Percentiles rank a stretch among this genome's conserved stretches.
phyloP scores from a whole-genome alignment of 202 grass and related monocot species.

The Zizania palustris region DNA sequence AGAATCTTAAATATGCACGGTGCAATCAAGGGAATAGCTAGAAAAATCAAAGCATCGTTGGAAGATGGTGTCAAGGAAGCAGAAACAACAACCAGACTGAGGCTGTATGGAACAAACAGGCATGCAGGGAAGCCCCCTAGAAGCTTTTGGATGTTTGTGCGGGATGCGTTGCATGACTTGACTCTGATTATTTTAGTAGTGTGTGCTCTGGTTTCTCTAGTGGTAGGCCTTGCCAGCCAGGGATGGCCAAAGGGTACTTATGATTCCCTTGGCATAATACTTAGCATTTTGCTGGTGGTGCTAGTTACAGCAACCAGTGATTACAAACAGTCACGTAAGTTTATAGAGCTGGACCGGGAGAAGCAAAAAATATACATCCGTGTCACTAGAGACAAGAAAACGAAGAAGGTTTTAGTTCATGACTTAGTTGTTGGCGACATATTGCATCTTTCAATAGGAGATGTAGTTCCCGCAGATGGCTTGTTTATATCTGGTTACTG shows the following conservation, averaged over 20 bases:
- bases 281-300: conserved; percentile 89
- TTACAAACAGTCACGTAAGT: conserved; percentile 84
- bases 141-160: conserved; percentile 90
- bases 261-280: conserved; percentile 79
- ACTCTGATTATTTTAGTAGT: conserved; percentile 79
- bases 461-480: conserved; percentile 85
- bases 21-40: conserved; percentile 70
- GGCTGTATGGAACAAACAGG: conserved; percentile 69
- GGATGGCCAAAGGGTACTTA: conserved; percentile 92
- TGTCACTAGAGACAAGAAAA: conserved; percentile 71
- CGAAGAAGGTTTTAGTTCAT: conserved; percentile 67
- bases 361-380: conserved; percentile 80
- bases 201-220: conserved; percentile 73
- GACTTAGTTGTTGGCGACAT: conserved; percentile 91
- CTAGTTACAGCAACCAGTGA: conserved; percentile 90
- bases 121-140: conserved; percentile 67
- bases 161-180: conserved; percentile 93
- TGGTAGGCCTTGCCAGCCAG: conserved; percentile 71
- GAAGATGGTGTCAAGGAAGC: conserved; percentile 59
- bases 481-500: conserved; percentile 78
- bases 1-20: conserved; percentile 52
- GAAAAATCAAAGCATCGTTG: conserved; percentile 62
- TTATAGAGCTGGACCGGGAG: conserved; percentile 81
- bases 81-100: conserved; percentile 58
- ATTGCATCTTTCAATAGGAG: conserved; percentile 84